Base-by-base conservation (phyloP, 371 early-diverging fungal species). In the Umbelopsis sp. region DNA sequence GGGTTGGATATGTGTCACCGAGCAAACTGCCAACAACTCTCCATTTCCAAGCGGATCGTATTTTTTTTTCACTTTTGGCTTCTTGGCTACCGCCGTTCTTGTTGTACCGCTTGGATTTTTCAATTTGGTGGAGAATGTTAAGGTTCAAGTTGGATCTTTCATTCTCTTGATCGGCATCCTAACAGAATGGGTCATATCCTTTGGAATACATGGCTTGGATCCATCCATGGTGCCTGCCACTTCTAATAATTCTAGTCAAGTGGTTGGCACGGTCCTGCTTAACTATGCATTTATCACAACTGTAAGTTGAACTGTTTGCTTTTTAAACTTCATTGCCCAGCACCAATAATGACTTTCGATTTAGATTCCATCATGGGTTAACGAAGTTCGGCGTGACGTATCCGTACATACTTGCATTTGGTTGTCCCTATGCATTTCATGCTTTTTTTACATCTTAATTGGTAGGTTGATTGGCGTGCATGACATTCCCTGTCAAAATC, bases 281-380 rank as follows among this genome's bases (percentile, higher is more conserved):
- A 89, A 89, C 57, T 88, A 82, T 57, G 84, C 86, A 45, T 89
- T 82, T 53, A 85, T 88, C 24, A 87, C 86, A 0, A 87, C 87
- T 3, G 82, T 81, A 70, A 71, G 65, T 24, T 48, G 5, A 29
- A 63, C n/a, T 25, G 44, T 20, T 11, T 11, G 0, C 44, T 3
- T 3, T 10, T 37, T 11, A 9, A 44, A 20, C 38, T 32, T 4
- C 3, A n/a, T 35, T 25, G 24, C 37, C 0, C 20, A 38, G 22
- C 20, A n/a, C 8, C 20, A 12, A 63, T 37, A 52, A 22, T 50
- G 16, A 46, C 32, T 4, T 20, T 35, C 11, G 44, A 4, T 73
- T 7, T 41, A 41, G 80, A 75, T 89, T 44, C 89, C 89, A 2
- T 86, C 86, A 9, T 86, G 87, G 87, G 84, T 88, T 9, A 89